Base-by-base conservation (phyloP, 129 eudicot genomes). In the Chrysanthemum makinoi region DNA sequence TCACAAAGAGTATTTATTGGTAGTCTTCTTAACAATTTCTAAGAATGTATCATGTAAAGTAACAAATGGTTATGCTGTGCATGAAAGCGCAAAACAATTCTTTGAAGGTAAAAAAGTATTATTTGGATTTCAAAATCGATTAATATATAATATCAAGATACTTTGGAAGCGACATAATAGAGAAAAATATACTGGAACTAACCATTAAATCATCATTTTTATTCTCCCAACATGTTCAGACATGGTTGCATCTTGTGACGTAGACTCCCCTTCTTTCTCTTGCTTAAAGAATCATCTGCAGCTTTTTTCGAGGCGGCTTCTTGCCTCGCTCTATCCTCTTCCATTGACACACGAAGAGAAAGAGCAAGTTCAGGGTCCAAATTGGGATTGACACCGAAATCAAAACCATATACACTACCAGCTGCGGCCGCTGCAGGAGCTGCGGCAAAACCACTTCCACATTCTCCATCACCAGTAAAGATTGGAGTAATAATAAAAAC, bases 351-450 rank as follows among this genome's bases (percentile, higher is more conserved):
- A 54, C 26, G 24, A 0, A 54, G 19, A 4, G 24, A 26, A 54
- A 54, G 59, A 5, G 59, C 59, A 54, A 54, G 22, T 54, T 54
- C 59, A n/a, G 22, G 59, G 19, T 54, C 59, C 24, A 54, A n/a
- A 54, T 54, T 54, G 2, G 59, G 17, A 6, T 54, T 4, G 1
- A 54, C 24, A 4, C 60, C 26, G 1, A n/a, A 54, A 30, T 5
- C 6, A 11, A 50, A 50, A 12, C n/a, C 3, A 10, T 16, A 10
- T 2, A 50, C 55, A 50, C n/a, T n/a, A 2, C n/a, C 54, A 49
- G 54, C 54, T 49, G n/a, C 2, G 15, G 54, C 54, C 0, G 54
- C 54, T 9, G 54, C n/a, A 8, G 53, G 0, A 8, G 53, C 53
- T 49, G 53, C 53, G 8, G 53, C 53, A 6, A 49, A 49, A 49